phyloP scores from a whole-genome alignment of 768 basidiomycete genomes.

The Pleurotus djamor region DNA sequence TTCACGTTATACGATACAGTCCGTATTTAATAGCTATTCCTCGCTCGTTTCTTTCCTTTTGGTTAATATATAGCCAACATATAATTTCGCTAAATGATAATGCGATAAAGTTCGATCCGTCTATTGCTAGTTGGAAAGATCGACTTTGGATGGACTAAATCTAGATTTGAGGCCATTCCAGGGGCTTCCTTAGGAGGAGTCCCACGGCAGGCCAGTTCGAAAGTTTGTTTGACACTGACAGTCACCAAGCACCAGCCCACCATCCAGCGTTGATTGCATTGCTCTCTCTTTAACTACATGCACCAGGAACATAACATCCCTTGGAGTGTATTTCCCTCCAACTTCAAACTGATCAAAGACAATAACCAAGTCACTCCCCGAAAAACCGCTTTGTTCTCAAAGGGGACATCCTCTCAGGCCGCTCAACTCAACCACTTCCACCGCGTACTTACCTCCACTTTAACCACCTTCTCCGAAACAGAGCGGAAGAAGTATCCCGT shows the following conservation, averaged over 20 bases:
- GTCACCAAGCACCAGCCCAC: background rate
- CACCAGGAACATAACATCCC: slow-evolving; percentile 39
- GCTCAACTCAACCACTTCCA: slow-evolving; percentile 30
- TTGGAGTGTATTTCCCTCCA: slow-evolving; percentile 29
- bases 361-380: slow-evolving; percentile 25
- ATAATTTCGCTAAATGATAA: too few relatives aligned
- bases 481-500: slow-evolving; percentile 30
- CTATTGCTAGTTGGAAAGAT: too few relatives aligned
- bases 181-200: too few relatives aligned
- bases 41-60: too few relatives aligned
- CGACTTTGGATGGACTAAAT: too few relatives aligned
- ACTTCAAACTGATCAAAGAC: slow-evolving; percentile 28
- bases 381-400: slow-evolving; percentile 21
- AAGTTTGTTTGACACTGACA: background rate
- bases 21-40: too few relatives aligned
- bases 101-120: too few relatives aligned
- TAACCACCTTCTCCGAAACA: slow-evolving; percentile 30
- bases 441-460: slow-evolving; percentile 20
- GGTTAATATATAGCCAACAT: too few relatives aligned
- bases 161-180: too few relatives aligned
- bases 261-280: background rate
- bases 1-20: too few relatives aligned
- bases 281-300: slow-evolving; percentile 16
- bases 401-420: slow-evolving; percentile 15
- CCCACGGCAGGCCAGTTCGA: too few relatives aligned